A percentile compares a stretch with the other conserved stretches of the same genome.
Evolutionary conservation across 2,329 filamentous ascomycete genomes (phyloP).

Genomic region (Amphichorda felina): DNA sequence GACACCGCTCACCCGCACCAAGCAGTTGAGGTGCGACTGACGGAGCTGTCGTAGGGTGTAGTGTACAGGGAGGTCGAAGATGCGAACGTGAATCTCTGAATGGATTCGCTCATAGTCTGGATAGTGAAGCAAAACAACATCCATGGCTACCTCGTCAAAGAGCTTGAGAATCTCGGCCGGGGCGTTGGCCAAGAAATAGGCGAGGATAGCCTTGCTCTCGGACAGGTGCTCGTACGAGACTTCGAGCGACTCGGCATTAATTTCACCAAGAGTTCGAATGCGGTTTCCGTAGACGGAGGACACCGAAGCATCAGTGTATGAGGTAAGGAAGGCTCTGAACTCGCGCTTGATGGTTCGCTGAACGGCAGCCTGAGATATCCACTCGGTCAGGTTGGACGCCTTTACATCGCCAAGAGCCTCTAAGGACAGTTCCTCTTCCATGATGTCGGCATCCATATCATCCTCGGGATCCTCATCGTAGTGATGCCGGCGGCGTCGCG

Average conservation of each 20-base stretch:
- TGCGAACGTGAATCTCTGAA: constrained; percentile 93
- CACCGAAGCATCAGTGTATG: constrained; percentile 83
- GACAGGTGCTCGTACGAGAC: constrained; percentile 91
- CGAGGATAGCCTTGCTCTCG: constrained; percentile 82
- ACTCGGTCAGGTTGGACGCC: constrained; percentile 84
- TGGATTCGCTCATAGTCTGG: constrained; percentile 97
- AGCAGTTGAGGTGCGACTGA: constrained; percentile 89
- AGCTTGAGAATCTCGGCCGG: constrained; percentile 92
- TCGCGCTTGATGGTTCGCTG: constrained; percentile 90
- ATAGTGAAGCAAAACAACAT: constrained; percentile 90
- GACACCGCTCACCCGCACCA: constrained; percentile 88
- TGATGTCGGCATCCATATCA: constrained; percentile 82
- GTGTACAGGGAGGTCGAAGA: constrained; percentile 85
- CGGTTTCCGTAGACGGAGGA: constrained; percentile 90
- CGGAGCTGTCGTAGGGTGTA: constrained; percentile 93
- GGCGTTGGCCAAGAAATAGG: constrained; percentile 92
- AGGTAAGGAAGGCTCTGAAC: constrained; percentile 94
- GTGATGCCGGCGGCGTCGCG: constrained; percentile 70
- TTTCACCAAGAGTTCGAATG: constrained; percentile 88
- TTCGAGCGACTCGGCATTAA: constrained; percentile 92
- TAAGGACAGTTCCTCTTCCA: constrained; percentile 89
- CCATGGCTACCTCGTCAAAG: constrained; percentile 94
- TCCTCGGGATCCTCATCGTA: constrained; percentile 95
- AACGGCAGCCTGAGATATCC: constrained; percentile 83
- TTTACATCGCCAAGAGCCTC: constrained; percentile 91